Percentiles rank a stretch among this genome's conserved stretches.
Evolutionary conservation across 306 rosid genomes (phyloP).

Genomic region (Vigna trinervia): DNA sequence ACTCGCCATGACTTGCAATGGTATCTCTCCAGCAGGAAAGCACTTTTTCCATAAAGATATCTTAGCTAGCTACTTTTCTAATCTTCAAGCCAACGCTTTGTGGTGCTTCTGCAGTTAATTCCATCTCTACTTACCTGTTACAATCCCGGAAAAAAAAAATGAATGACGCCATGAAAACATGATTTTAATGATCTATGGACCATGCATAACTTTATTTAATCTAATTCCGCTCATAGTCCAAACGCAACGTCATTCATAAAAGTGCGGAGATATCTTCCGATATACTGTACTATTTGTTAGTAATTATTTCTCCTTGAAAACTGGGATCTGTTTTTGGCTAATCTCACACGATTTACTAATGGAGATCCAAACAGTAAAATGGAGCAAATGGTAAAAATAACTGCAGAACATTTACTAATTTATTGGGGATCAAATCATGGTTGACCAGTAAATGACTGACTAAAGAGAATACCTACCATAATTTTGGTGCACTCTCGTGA

Average conservation of each 20-base stretch:
- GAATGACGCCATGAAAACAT: neutral
- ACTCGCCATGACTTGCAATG: constrained; percentile 12
- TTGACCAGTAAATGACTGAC: constrained; percentile 15
- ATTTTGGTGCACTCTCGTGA: constrained; percentile 72
- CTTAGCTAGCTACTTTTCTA: constrained; percentile 11
- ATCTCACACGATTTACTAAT: neutral
- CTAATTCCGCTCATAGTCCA: neutral
- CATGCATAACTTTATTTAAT: neutral
- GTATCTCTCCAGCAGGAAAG: constrained; percentile 32
- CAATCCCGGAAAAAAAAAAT: neutral
- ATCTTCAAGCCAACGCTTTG: constrained; percentile 25
- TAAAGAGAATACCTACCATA: constrained; percentile 61
- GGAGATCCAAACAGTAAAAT: constrained; percentile 7
- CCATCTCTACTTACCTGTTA: constrained; percentile 50
- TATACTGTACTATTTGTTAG: neutral
- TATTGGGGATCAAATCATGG: constrained; percentile 19
- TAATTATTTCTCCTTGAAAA: neutral
- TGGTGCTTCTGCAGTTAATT: constrained; percentile 15
- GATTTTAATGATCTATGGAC: constrained; percentile 2
- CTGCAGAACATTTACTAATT: neutral
- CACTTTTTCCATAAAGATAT: constrained; percentile 29
- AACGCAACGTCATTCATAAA: neutral
- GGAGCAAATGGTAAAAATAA: neutral
- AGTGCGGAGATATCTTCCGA: neutral
- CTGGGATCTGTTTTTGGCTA: constrained; percentile 14